Conservation (phyloP, 1,284 basidiomycete species). For the Pyrrhoderma noxium region DNA sequence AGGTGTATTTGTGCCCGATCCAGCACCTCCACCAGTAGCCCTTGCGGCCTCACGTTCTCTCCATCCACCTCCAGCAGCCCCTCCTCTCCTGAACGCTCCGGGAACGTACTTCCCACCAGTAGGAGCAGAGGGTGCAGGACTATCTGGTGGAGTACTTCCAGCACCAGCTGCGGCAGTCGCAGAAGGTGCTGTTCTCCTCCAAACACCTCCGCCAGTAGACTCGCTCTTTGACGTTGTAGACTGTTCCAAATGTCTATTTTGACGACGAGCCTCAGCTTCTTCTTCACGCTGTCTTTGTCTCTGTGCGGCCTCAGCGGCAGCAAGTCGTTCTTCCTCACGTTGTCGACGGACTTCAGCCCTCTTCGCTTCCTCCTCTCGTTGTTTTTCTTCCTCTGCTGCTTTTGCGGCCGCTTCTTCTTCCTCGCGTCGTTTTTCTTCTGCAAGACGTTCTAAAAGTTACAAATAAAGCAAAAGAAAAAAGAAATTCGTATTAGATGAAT, state of each 20-base stretch:
- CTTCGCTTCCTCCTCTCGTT: conserved; percentile 56
- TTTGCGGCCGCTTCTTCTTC: conserved; percentile 46
- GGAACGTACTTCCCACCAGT: conserved; percentile 38
- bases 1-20: conserved; percentile 26
- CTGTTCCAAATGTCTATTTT: conserved; percentile 25
- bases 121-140: conserved; percentile 29
- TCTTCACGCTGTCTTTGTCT: conserved; percentile 71
- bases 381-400: conserved; percentile 46
- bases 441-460: conserved; percentile 38
- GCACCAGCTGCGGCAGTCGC: conserved; percentile 31
- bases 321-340: conserved; percentile 63
- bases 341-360: conserved; percentile 44
- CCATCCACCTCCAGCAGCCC: conserved; percentile 18
- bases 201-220: conserved; percentile 25
- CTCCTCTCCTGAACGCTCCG: conserved; percentile 29
- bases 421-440: conserved; percentile 43
- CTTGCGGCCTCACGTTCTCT: conserved; percentile 20
- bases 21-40: conserved; percentile 15
- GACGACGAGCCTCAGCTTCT: conserved; percentile 59
- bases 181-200: conserved; percentile 32
- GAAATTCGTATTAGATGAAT: conserved; percentile 7
- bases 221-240: conserved; percentile 14
- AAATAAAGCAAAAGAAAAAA: conserved; percentile 6
- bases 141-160: conserved; percentile 30
- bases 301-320: conserved; percentile 48